Evolutionary conservation across 2,329 filamentous ascomycete species (phyloP).

Genomic region (Xylaria sp.): DNA sequence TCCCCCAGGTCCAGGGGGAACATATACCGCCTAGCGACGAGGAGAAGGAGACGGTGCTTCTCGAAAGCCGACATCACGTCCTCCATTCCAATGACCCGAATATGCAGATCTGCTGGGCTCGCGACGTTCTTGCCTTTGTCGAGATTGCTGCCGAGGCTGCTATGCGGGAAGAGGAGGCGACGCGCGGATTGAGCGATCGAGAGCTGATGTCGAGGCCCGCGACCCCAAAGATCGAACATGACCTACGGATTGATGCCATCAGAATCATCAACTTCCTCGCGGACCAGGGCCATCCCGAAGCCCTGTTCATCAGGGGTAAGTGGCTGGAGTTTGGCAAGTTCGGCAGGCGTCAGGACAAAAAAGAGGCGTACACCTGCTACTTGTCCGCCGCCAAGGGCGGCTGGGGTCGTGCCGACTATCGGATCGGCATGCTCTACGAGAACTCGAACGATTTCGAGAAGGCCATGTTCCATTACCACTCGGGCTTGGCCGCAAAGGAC

Average conservation of each 20-base stretch:
- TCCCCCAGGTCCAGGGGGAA: slow-evolving; percentile 82
- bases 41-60: slow-evolving; percentile 87
- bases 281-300: slow-evolving; percentile 89
- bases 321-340: slow-evolving; percentile 99
- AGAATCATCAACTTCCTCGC: slow-evolving; percentile 91
- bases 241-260: slow-evolving; percentile 83
- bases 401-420: slow-evolving; percentile 88
- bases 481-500: slow-evolving; percentile 77
- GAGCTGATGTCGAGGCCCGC: slow-evolving; percentile 60
- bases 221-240: slow-evolving; percentile 87
- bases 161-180: slow-evolving; percentile 59
- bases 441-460: slow-evolving; percentile 90
- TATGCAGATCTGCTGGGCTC: slow-evolving; percentile 96
- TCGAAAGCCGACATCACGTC: slow-evolving; percentile 80
- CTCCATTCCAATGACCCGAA: slow-evolving; percentile 92
- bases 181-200: slow-evolving; percentile 37
- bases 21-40: slow-evolving; percentile 94
- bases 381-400: slow-evolving; percentile 82
- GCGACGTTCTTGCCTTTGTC: slow-evolving; percentile 86
- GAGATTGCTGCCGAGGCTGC: slow-evolving; percentile 81
- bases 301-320: slow-evolving; percentile 91
- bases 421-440: slow-evolving; percentile 98
- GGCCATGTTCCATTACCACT: slow-evolving; percentile 87
- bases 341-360: slow-evolving; percentile 85
- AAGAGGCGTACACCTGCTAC: slow-evolving; percentile 89